Conservation (phyloP, 1,139 yeast genomes). For the Candida labiduridarum region DNA sequence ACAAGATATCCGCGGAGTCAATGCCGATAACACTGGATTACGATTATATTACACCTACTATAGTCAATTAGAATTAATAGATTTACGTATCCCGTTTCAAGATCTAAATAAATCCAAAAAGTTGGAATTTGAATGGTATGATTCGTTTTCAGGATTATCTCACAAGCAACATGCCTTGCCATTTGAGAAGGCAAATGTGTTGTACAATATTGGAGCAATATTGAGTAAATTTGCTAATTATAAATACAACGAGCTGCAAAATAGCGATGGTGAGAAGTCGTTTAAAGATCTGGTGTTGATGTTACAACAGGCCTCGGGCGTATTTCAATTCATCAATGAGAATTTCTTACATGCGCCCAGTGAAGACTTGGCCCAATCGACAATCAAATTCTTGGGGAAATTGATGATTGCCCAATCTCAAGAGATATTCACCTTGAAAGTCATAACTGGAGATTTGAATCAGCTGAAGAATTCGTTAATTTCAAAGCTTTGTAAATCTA, state of each 20-base stretch:
- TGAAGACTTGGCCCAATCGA: slow-evolving; percentile 69
- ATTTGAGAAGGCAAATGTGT: slow-evolving; percentile 84
- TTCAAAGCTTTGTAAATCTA: slow-evolving; percentile 69
- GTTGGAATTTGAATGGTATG: slow-evolving; percentile 78
- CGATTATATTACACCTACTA: slow-evolving; percentile 69
- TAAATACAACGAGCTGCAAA: slow-evolving; percentile 43
- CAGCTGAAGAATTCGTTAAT: slow-evolving; percentile 65
- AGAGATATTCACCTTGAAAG: slow-evolving; percentile 73
- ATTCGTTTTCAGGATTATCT: slow-evolving; percentile 56
- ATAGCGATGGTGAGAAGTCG: slow-evolving; percentile 38
- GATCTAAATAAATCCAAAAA: slow-evolving; percentile 52
- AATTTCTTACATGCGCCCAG: slow-evolving; percentile 92
- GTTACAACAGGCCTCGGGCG: slow-evolving; percentile 80
- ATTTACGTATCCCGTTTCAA: slow-evolving; percentile 70
- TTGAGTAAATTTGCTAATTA: slow-evolving; percentile 53
- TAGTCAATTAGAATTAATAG: slow-evolving; percentile 80
- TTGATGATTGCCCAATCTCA: slow-evolving; percentile 87
- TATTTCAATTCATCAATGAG: slow-evolving; percentile 70
- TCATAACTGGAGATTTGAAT: slow-evolving; percentile 51
- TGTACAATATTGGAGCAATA: slow-evolving; percentile 61
- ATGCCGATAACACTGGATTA: slow-evolving; percentile 52
- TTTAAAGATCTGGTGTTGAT: slow-evolving; percentile 58
- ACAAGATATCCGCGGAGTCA: slow-evolving; percentile 60
- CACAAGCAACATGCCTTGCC: slow-evolving; percentile 62
- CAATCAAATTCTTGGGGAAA: slow-evolving; percentile 63